These are phyloP conservation scores for Jamesozyma spencerorum DNA, from an alignment of 805 yeast species.

Conservation along the genomic window DNA sequence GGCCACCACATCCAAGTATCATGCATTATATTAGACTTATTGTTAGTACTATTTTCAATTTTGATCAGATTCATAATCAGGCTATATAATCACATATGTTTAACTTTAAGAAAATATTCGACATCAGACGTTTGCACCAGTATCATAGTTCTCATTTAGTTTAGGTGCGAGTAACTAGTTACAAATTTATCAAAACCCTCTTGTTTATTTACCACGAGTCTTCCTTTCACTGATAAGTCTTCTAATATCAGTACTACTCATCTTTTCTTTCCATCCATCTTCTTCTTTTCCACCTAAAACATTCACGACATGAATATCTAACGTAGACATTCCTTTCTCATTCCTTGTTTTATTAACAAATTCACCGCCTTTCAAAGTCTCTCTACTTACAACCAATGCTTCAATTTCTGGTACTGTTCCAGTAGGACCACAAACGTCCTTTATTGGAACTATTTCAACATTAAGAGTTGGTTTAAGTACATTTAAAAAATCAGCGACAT, in stretches of 20 bases:
- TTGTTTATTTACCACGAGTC: not conserved
- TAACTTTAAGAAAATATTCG: no score
- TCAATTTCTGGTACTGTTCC: constrained; percentile 65
- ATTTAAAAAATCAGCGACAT: constrained; percentile 42
- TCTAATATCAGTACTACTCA: constrained; percentile 80
- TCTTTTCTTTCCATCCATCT: constrained; percentile 55
- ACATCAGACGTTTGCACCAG: no score
- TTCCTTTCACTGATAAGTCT: constrained; percentile 18
- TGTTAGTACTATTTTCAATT: no score
- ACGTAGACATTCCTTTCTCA: constrained; percentile 42
- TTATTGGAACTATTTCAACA: constrained; percentile 51
- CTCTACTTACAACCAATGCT: constrained; percentile 72
- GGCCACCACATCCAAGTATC: no score
- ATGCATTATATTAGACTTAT: no score
- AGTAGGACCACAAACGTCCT: constrained; percentile 92
- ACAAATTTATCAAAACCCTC: no score
- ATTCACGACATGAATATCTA: constrained; percentile 46
- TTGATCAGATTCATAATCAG: no score
- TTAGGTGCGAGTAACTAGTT: no score
- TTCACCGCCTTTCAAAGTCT: constrained; percentile 67
- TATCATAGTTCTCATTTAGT: no score
- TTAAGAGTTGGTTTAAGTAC: constrained; percentile 38
- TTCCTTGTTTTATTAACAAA: constrained; percentile 58
- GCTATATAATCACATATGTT: no score
- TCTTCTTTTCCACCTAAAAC: constrained; percentile 58